These are phyloP conservation scores for Musa schizocarpa DNA, from an alignment of 176 grass and related monocot species.

Conservation along the genomic window DNA sequence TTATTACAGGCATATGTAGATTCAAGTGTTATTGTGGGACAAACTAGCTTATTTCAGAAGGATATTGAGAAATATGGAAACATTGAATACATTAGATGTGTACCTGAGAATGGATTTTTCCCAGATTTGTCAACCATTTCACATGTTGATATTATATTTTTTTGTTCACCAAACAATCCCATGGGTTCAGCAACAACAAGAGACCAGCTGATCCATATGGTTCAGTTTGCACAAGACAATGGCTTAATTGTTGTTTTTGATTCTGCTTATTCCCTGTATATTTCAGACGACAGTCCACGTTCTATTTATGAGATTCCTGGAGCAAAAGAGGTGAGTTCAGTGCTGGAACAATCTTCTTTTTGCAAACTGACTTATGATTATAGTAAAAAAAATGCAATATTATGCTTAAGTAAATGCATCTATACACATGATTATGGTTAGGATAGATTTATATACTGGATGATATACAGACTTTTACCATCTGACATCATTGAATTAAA, in stretches of 20 bases:
- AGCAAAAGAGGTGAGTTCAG: conserved; percentile 59
- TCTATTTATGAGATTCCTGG: conserved; percentile 95
- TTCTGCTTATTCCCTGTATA: conserved; percentile 92
- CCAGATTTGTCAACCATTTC: conserved; percentile 61
- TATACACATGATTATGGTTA: neutral
- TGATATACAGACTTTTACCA: too few species aligned
- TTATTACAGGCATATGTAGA: conserved; percentile 64
- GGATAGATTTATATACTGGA: neutral
- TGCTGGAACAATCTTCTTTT: neutral
- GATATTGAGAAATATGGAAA: conserved; percentile 73
- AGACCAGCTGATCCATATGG: conserved; percentile 60
- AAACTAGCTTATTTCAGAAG: conserved; percentile 57
- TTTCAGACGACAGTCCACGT: conserved; percentile 62
- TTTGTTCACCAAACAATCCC: conserved; percentile 94
- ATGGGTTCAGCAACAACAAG: conserved; percentile 58
- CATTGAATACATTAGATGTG: conserved; percentile 83
- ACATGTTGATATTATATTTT: conserved; percentile 78
- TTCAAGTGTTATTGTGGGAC: conserved; percentile 78
- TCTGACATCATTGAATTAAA: too few species aligned
- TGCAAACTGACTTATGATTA: neutral
- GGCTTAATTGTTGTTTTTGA: conserved; percentile 84
- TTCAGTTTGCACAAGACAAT: conserved; percentile 70
- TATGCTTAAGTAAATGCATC: neutral
- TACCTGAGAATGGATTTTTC: conserved; percentile 71
- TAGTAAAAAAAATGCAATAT: too few species aligned